These are phyloP conservation scores for Exophiala oligosperma DNA, from an alignment of 2,329 filamentous ascomycete species.

Conservation along the genomic window DNA sequence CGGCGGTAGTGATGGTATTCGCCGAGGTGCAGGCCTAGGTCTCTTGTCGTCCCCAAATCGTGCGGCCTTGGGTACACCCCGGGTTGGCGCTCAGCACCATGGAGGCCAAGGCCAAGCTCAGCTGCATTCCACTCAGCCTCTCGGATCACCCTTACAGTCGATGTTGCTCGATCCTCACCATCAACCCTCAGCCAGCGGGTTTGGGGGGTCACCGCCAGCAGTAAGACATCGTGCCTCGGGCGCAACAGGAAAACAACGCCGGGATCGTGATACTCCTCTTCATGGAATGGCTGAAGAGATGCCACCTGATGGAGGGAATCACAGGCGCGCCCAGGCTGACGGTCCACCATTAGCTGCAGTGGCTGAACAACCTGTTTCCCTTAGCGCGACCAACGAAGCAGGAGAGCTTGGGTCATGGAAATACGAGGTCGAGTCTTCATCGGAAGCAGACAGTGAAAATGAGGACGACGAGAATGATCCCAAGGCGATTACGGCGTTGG, in stretches of 20 bases:
- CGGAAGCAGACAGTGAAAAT: conserved; percentile 46
- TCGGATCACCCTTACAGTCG: conserved; percentile 42
- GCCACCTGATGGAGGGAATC: background rate
- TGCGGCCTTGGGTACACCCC: conserved; percentile 15
- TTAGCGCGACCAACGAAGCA: conserved; percentile 11
- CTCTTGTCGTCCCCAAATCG: conserved; percentile 14
- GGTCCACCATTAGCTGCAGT: background rate
- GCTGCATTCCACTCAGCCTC: conserved; percentile 24
- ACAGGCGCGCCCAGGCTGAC: background rate
- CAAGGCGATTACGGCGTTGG: conserved; percentile 40
- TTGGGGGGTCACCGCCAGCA: conserved; percentile 20
- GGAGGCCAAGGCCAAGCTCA: conserved; percentile 25
- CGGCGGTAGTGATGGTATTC: conserved; percentile 2
- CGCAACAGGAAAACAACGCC: conserved; percentile 2
- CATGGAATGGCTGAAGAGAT: conserved; percentile 20
- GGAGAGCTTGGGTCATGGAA: conserved; percentile 43
- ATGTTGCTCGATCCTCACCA: conserved; percentile 50
- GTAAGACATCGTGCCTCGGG: conserved; percentile 12
- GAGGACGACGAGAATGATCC: conserved; percentile 44
- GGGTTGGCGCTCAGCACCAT: conserved; percentile 13
- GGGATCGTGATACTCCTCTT: conserved; percentile 8
- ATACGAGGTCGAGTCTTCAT: conserved; percentile 31
- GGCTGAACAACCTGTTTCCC: conserved; percentile 1
- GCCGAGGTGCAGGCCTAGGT: conserved; percentile 8
- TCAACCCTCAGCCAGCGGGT: conserved; percentile 43